Evolutionary conservation across 495 filamentous ascomycete species (phyloP).

Genomic region (Acidiella bohemica): DNA sequence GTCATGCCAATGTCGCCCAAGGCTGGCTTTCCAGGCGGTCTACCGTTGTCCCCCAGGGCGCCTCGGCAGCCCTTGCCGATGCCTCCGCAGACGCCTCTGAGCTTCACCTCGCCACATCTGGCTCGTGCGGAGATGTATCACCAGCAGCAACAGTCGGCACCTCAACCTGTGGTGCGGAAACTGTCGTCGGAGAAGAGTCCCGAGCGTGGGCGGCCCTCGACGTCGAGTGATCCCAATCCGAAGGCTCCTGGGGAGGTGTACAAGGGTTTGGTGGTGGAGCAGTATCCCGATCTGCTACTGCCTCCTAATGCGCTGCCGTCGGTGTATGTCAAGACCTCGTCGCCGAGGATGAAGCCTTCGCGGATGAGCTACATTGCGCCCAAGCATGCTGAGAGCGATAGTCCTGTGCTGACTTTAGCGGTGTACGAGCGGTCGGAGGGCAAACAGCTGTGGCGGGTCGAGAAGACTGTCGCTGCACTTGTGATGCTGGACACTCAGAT

Average conservation of each 20-base stretch:
- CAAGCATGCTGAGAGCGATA: constrained; percentile 56
- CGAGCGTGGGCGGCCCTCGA: constrained; percentile 11
- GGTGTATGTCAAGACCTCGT: constrained; percentile 72
- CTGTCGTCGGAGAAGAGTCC: constrained; percentile 12
- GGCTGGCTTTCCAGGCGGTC: too few relatives aligned
- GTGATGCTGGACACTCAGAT: constrained; percentile 67
- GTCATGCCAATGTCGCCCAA: constrained; percentile 57
- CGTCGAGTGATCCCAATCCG: constrained; percentile 11
- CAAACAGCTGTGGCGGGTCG: constrained; percentile 81
- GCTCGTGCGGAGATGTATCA: constrained; percentile 21
- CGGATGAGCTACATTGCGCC: constrained; percentile 66
- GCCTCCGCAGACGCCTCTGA: constrained; percentile 46
- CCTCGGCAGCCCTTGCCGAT: constrained; percentile 53
- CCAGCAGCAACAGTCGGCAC: constrained; percentile 15
- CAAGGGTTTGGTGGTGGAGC: constrained; percentile 61
- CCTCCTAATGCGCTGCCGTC: constrained; percentile 85
- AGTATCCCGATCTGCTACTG: constrained; percentile 69
- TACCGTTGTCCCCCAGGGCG: constrained; percentile 60
- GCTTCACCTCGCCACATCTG: constrained; percentile 38
- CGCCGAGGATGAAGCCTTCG: constrained; percentile 85
- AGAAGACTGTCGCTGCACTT: constrained; percentile 78
- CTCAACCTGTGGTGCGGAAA: constrained; percentile 7
- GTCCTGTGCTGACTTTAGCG: constrained; percentile 78
- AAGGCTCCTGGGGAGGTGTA: constrained; percentile 35
- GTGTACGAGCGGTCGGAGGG: constrained; percentile 64